phyloP scores from a whole-genome alignment of 2,329 filamentous ascomycete species.

The Pyrenophora teres region DNA sequence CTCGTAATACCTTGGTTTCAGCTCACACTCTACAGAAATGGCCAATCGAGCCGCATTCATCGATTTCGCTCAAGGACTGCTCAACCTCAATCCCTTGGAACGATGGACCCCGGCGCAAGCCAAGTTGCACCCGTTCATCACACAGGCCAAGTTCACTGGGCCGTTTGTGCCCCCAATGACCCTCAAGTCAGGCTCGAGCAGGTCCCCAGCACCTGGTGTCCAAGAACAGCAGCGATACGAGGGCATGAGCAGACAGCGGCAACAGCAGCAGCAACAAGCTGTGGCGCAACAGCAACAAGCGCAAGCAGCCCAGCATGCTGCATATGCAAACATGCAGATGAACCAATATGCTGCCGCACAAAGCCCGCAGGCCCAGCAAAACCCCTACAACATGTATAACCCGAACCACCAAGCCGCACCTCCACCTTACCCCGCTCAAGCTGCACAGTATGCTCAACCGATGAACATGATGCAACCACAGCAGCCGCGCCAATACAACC shows the following conservation, averaged over 20 bases:
- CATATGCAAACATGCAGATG: conserved; percentile 68
- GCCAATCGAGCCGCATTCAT: conserved; percentile 97
- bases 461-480: conserved; percentile 58
- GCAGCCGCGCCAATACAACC: conserved; percentile 48
- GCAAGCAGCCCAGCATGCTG: conserved; percentile 65
- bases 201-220: conserved; percentile 88
- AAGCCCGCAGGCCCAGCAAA: conserved; percentile 57
- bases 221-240: conserved; percentile 97
- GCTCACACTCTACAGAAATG: conserved; percentile 72
- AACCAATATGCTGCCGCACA: conserved; percentile 56
- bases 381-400: conserved; percentile 81
- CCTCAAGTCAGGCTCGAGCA: conserved; percentile 81
- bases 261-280: conserved; percentile 57
- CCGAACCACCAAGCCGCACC: conserved; percentile 69
- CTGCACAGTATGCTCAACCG: conserved; percentile 57
- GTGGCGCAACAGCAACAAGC: conserved; percentile 61
- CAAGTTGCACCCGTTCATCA: conserved; percentile 97
- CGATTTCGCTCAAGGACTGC: conserved; percentile 90
- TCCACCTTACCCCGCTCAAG: conserved; percentile 79
- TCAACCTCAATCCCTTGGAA: conserved; percentile 95
- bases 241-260: conserved; percentile 88
- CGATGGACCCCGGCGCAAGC: conserved; percentile 98
- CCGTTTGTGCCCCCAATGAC: conserved; percentile 98
- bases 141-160: conserved; percentile 94
- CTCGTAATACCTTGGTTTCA: neutral